Conservation (phyloP, 352 stramenopile species). For the Globisporangium mamillatum region DNA sequence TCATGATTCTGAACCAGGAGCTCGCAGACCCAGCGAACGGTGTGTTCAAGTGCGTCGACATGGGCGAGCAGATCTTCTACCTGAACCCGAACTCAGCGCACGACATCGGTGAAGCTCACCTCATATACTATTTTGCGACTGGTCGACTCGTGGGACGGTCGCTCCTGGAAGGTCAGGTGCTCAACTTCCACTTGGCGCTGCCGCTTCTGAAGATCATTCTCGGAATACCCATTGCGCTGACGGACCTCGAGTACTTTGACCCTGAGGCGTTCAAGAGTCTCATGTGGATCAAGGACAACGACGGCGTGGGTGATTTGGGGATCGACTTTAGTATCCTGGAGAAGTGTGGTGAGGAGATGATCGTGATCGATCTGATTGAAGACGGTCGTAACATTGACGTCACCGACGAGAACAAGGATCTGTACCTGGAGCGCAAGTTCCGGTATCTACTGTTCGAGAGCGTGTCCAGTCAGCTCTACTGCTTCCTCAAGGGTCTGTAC, state of each 20-base stretch:
- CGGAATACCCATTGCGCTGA: neutral
- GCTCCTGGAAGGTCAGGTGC: too few species aligned
- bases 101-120: too few species aligned
- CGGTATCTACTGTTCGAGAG: constrained; percentile 63
- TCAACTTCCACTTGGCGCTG: neutral
- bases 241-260: neutral
- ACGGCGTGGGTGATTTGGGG: neutral
- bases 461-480: constrained; percentile 57
- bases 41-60: too few species aligned
- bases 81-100: too few species aligned
- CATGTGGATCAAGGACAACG: neutral
- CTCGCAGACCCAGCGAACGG: too few species aligned
- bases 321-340: neutral
- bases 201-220: neutral
- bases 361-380: neutral
- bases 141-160: too few species aligned
- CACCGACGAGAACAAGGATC: neutral
- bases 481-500: constrained; percentile 90
- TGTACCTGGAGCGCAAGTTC: neutral
- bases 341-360: neutral
- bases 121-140: too few species aligned
- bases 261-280: neutral
- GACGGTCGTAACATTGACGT: neutral
- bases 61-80: too few species aligned
- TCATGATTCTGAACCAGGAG: too few species aligned